Evolutionary conservation across 2,329 filamentous ascomycete genomes (phyloP).

Genomic region (Metarhizium guizhouense): DNA sequence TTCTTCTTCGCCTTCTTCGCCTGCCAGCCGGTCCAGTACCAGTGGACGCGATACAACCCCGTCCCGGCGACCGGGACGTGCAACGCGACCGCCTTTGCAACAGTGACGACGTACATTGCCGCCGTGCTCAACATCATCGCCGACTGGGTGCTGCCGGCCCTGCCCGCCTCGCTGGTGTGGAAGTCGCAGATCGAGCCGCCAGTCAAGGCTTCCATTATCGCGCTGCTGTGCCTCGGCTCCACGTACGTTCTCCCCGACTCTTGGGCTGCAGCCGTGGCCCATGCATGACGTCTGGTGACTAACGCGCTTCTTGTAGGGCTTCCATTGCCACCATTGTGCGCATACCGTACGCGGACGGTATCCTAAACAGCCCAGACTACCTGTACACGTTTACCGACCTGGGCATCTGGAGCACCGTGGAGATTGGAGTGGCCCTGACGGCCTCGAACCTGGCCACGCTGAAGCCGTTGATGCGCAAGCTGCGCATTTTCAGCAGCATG

Average conservation of each 20-base stretch:
- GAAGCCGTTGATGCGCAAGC: neutral
- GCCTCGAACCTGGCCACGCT: neutral
- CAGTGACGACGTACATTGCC: neutral
- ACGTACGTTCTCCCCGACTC: neutral
- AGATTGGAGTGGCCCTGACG: neutral
- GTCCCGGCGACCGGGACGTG: neutral
- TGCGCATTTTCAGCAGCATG: neutral
- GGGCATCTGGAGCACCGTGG: neutral
- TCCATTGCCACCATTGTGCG: neutral
- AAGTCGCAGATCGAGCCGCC: neutral
- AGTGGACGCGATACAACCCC: neutral
- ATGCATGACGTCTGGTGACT: neutral
- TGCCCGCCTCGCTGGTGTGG: neutral
- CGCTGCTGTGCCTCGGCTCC: neutral
- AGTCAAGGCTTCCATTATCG: neutral
- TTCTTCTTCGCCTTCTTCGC: neutral
- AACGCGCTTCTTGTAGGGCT: neutral
- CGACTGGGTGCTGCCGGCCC: neutral
- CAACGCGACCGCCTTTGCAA: neutral
- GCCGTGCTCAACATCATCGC: neutral
- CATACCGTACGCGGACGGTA: neutral
- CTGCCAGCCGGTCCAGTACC: neutral
- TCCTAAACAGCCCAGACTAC: neutral
- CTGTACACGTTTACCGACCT: neutral
- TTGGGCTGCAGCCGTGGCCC: neutral